Base-by-base conservation (phyloP, 2,329 filamentous ascomycete species). In the Lasiodiplodia citricola region DNA sequence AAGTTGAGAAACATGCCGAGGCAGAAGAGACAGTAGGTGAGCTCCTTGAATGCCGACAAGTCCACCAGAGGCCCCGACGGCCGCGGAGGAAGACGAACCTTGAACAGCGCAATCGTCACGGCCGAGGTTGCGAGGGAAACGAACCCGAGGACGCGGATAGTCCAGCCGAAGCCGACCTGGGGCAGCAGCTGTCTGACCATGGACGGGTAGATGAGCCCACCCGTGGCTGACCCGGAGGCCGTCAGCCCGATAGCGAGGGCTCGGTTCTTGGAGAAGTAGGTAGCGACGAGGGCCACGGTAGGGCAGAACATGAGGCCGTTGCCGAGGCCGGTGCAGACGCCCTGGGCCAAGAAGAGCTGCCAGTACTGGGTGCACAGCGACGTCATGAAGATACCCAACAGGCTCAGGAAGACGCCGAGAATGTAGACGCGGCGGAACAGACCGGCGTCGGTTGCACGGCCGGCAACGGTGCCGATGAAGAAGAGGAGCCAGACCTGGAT, bases 121-220 rank as follows among this genome's bases (percentile, higher is more conserved):
- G 70, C 67, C 0, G 81, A 76, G 0, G 79, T 80, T 0, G 79
- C 83, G 2, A 90, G 71, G 31, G 88, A 87, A 38, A 91, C 83
- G 64, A 92, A 85, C 0, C 86, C 89, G 70, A 90, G 83, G 0
- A 86, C 83, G 0, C 89, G 82, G n/a, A 90, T 83, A 0, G 90
- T 89, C 88, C 89, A 91, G 0, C 83, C 82, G 73, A 90, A 91
- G 0, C 90, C 90, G 3, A 91, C 79, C 21, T 80, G 81, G 0
- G 88, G 87, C 1, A 90, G 78, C 13, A 91, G 77, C 66, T 88
- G 84, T 18, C 80, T 74, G 1, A 82, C 80, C n/a, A 85, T 74
- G 1, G 87, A 81, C 0, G 90, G 89, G 74, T 90, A 92, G 2
- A 91, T 82, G 25, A 91, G 79, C 0, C 89, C 89, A 0, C 90